Evolutionary conservation across 129 eudicot genomes (phyloP).

Genomic region (Heracleum sosnowskyi): DNA sequence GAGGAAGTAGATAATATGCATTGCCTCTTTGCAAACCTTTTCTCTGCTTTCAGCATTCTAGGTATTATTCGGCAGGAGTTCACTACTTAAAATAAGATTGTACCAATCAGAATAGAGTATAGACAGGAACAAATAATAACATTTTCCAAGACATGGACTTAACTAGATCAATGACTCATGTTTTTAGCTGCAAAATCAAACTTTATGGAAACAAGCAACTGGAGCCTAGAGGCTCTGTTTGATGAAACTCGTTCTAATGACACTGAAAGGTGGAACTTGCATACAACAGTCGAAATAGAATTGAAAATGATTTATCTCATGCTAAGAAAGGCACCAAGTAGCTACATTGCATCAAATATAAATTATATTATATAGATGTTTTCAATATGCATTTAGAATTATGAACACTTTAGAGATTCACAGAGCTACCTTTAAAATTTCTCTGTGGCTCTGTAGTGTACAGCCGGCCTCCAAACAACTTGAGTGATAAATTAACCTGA

Average conservation of each 20-base stretch:
- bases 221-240: not conserved
- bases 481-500: slow-evolving; percentile 46
- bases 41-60: slow-evolving; percentile 29
- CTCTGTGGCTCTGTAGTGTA: slow-evolving; percentile 17
- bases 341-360: not conserved
- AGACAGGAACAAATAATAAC: slow-evolving; percentile 1
- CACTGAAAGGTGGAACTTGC: not conserved
- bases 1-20: slow-evolving; percentile 32
- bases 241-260: not conserved
- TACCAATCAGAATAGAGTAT: not conserved
- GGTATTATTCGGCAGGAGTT: slow-evolving; percentile 29
- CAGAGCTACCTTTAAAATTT: slow-evolving; percentile 26
- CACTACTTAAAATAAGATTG: slow-evolving; percentile 27
- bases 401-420: not conserved
- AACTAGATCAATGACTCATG: not conserved
- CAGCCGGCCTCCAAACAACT: slow-evolving; percentile 26
- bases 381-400: not conserved
- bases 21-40: slow-evolving; percentile 28
- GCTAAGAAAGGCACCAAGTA: slow-evolving; percentile 1
- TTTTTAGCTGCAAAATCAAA: not conserved
- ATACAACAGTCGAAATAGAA: not conserved
- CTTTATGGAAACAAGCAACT: not conserved
- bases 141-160: not conserved
- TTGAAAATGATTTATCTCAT: not conserved
- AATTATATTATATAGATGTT: not conserved